Evolutionary conservation across 1,284 basidiomycete species (phyloP), one percentile per base, ranked within the genome.

Genomic region (Pisolithus thermaeus): DNA sequence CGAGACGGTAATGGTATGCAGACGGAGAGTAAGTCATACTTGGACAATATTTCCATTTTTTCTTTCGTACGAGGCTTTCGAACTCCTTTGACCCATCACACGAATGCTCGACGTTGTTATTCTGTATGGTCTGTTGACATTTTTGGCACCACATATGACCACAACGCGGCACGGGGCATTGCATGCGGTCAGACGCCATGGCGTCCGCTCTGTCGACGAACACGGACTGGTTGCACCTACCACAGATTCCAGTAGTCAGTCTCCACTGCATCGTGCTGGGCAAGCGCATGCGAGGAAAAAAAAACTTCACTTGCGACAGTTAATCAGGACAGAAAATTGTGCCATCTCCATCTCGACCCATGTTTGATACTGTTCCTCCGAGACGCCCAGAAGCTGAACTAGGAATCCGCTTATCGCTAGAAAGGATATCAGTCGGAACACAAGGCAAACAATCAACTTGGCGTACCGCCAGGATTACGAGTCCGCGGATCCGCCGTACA

Each of bases 41-140:
- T 32, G 80, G 80, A 56, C 80, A 83, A 58, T 76, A 70, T 55
- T 76, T 77, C 81, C 80, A 83, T 5, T 80, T 79, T 45, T 70
- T 62, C 46, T 70, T 55, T 38, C 67, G 63, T 76, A 83, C 75
- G 22, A 83, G 66, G 55, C 76, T 68, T n/a, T 74, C 72, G 43
- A 82, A 62, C 57, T 82, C 80, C 0, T 68, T 66, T 0, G 75
- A 70, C 8, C 80, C 80, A 58, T 82, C 79, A 56, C 81, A 83
- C 0, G 79, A 79, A 58, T 83, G 80, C 47, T 69, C 56, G 2
- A 70, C 63, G 37, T 70, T 72, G 11, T 53, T 62, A 3, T 64
- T 51, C 0, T 68, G 62, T 41, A 81, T 70, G 20, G 67, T 58
- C 48, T 75, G 74, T 27, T 76, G 75, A 56, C 80, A 82, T 7